Evolutionary conservation across 2,329 filamentous ascomycete genomes (phyloP), one percentile per base, ranked within the genome.

Genomic region (Diaporthe humulicola): DNA sequence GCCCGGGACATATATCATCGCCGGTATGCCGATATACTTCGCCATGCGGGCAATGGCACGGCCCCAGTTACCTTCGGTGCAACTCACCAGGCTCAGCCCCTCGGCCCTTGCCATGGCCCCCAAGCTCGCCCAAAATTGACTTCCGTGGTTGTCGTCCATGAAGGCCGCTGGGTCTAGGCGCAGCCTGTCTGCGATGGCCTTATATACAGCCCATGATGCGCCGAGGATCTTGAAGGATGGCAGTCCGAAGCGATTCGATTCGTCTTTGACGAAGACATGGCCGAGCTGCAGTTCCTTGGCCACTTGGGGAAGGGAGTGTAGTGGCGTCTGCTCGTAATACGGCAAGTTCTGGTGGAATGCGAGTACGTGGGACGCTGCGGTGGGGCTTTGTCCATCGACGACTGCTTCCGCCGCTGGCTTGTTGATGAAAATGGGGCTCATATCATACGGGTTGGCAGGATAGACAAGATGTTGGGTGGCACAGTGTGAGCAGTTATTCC

Each of bases 211-310:
- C 93, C 93, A 96, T 0, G 92, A 94, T 1, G 94, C 94, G 28
- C 94, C 94, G 0, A 96, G 88, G 58, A 96, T 94, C 82, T 97
- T 97, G 86, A 96, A 96, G 0, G 93, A 89, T 0, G 93, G 93
- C 2, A 96, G 86, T 0, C 92, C 91, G 50, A 95, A 90, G 7
- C 94, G 89, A 71, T 84, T 86, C 38, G 89, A 91, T 81, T 96
- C 94, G 78, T 95, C 90, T 80, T 96, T 96, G 77, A 95, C 79
- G 50, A 92, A 87, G 4, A 96, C 85, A 7, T 87, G 84, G 0
- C 83, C 82, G 15, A 94, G 83, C 0, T 89, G 89, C 0, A 95
- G 81, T 19, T 91, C 86, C 3, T 84, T 77, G 0, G 93, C 92
- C 0, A 95, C 77, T 0, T 83, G 78, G 0, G 87, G 84, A 0